A percentile compares a stretch with the other conserved stretches of the same genome.
phyloP scores from a whole-genome alignment of 2,329 filamentous ascomycete species.

The Metarhizium brunneum region DNA sequence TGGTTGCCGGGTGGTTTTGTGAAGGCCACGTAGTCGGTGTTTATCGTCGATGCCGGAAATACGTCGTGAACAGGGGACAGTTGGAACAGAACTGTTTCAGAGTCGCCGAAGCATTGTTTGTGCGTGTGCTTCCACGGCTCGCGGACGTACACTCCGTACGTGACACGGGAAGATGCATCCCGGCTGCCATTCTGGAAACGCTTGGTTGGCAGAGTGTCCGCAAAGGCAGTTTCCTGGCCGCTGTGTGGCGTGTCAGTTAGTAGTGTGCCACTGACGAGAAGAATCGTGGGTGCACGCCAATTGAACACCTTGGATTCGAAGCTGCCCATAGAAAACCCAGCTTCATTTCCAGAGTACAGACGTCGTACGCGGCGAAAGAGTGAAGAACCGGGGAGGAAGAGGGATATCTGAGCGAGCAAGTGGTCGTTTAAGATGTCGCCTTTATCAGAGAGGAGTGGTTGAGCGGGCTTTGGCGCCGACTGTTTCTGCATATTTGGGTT shows the following conservation, averaged over 20 bases:
- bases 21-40: slow-evolving; percentile 60
- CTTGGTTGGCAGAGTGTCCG: slow-evolving; percentile 53
- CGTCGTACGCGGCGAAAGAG: slow-evolving; percentile 58
- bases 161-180: slow-evolving; percentile 38
- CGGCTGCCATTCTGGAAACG: slow-evolving; percentile 43
- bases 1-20: slow-evolving; percentile 51
- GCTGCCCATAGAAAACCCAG: slow-evolving; percentile 69
- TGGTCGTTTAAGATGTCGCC: slow-evolving; percentile 58
- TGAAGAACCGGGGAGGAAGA: slow-evolving; percentile 56
- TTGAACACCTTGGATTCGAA: slow-evolving; percentile 70
- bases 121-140: slow-evolving; percentile 62
- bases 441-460: slow-evolving; percentile 40
- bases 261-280: slow-evolving; percentile 58
- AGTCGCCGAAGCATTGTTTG: slow-evolving; percentile 58
- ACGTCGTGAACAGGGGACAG: slow-evolving; percentile 64
- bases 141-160: slow-evolving; percentile 58
- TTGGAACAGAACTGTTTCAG: slow-evolving; percentile 59
- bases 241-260: slow-evolving; percentile 38
- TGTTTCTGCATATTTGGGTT: not conserved
- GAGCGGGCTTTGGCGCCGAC: slow-evolving; percentile 18
- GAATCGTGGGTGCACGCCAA: slow-evolving; percentile 65
- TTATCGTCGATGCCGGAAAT: slow-evolving; percentile 54
- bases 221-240: slow-evolving; percentile 47
- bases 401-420: slow-evolving; percentile 59
- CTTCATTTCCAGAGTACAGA: slow-evolving; percentile 60